Conservation (phyloP, 345 rosid genomes). For the Hibiscus trionum region DNA sequence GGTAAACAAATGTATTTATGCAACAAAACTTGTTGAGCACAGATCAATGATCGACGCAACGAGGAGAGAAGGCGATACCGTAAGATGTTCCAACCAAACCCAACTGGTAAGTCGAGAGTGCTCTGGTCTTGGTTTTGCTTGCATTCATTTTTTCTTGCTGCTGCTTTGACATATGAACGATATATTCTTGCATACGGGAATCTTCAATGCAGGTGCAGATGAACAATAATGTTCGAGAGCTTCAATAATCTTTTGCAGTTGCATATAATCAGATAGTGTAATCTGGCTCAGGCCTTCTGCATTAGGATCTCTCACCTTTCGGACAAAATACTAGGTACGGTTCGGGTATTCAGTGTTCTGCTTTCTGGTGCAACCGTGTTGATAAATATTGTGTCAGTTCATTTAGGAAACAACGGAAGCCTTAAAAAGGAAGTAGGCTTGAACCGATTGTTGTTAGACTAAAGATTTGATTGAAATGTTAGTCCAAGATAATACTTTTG, state of each 20-base stretch:
- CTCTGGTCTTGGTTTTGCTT: neutral
- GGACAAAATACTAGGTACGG: slow-evolving; percentile 20
- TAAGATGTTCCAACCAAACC: slow-evolving; percentile 56
- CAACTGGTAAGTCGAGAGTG: slow-evolving; percentile 6
- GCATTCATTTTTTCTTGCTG: neutral
- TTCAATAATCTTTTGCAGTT: neutral
- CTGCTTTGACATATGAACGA: neutral
- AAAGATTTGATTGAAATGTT: neutral
- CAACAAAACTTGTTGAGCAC: slow-evolving; percentile 25
- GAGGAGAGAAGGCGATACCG: slow-evolving; percentile 62
- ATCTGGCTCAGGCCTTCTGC: slow-evolving; percentile 9
- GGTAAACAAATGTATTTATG: neutral
- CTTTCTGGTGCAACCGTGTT: neutral
- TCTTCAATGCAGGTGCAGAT: neutral
- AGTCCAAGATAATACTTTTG: neutral
- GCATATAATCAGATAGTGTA: neutral
- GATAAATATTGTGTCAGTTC: neutral
- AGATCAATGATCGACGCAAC: slow-evolving; percentile 59
- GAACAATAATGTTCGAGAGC: neutral
- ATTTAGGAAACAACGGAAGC: neutral
- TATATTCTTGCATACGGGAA: neutral
- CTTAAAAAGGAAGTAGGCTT: slow-evolving; percentile 10
- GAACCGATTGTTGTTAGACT: slow-evolving; percentile 9
- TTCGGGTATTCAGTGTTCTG: neutral
- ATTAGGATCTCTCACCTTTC: slow-evolving; percentile 14